Conservation (phyloP, 306 rosid genomes). For the Begonia peltatifolia region DNA sequence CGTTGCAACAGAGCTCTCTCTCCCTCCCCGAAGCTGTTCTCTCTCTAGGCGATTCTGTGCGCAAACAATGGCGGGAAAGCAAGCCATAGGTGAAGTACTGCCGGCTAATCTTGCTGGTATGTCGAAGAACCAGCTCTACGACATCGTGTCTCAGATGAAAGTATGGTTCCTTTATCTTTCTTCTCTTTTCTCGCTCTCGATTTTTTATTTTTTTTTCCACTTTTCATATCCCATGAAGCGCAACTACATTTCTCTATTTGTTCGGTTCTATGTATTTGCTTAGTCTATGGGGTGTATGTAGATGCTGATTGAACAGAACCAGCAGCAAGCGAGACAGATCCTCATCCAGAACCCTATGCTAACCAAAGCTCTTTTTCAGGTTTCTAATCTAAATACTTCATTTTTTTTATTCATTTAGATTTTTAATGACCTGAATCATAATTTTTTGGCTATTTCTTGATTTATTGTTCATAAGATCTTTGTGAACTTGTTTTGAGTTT, state of each 20-base stretch:
- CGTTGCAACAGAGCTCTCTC: no score
- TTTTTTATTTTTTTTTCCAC: neutral
- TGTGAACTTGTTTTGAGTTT: no score
- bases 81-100: conserved; percentile 45
- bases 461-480: no score
- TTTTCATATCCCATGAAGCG: conserved; percentile 3
- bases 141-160: conserved; percentile 98
- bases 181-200: neutral
- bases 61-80: conserved; percentile 67
- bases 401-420: conserved; percentile 2
- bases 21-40: no score
- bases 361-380: conserved; percentile 97
- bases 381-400: conserved; percentile 2
- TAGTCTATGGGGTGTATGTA: conserved; percentile 10
- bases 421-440: neutral
- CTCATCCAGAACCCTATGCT: conserved; percentile 85
- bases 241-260: neutral
- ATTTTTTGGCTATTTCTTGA: neutral
- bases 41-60: neutral
- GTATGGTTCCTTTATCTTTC: conserved; percentile 10
- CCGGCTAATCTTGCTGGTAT: conserved; percentile 73
- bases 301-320: conserved; percentile 82
- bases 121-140: conserved; percentile 86
- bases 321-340: conserved; percentile 81
- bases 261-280: neutral